phyloP scores from a whole-genome alignment of 805 yeast species.

The Candida silvicultrix region DNA sequence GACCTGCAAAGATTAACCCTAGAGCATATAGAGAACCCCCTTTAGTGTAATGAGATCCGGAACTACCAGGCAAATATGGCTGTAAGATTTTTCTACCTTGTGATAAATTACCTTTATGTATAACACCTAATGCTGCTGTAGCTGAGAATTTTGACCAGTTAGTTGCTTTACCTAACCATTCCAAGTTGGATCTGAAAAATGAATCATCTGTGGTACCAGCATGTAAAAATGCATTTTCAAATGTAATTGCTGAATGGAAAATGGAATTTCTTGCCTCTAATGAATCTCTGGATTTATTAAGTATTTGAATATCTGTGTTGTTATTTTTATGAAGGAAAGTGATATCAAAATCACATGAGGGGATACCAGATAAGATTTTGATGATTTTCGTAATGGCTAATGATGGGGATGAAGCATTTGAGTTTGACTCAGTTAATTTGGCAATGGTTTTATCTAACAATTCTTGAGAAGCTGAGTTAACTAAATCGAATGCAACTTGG shows the following conservation, averaged over 20 bases:
- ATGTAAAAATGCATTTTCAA: conserved; percentile 90
- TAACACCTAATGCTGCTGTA: conserved; percentile 96
- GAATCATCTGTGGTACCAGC: conserved; percentile 95
- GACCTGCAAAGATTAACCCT: conserved; percentile 94
- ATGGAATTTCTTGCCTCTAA: conserved; percentile 91
- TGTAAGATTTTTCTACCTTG: conserved; percentile 83
- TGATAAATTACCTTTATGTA: conserved; percentile 88
- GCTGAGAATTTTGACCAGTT: conserved; percentile 98
- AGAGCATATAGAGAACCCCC: conserved; percentile 94
- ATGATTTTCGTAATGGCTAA: conserved; percentile 38
- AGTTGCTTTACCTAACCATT: conserved; percentile 96
- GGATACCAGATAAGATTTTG: conserved; percentile 80
- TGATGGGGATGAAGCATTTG: conserved; percentile 14
- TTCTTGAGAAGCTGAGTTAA: conserved; percentile 86
- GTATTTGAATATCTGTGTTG: conserved; percentile 76
- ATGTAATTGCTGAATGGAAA: conserved; percentile 93
- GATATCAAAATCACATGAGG: conserved; percentile 87
- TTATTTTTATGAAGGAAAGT: conserved; percentile 84
- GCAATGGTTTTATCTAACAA: conserved; percentile 54
- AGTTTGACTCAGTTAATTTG: conserved; percentile 24
- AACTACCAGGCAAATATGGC: conserved; percentile 83
- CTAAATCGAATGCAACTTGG: conserved; percentile 94
- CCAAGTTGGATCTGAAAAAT: conserved; percentile 83
- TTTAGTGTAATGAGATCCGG: conserved; percentile 81
- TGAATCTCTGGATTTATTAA: conserved; percentile 72